Evolutionary conservation across 2,329 filamentous ascomycete genomes (phyloP), one percentile per base, ranked within the genome.

Genomic region (Pyricularia sp.): DNA sequence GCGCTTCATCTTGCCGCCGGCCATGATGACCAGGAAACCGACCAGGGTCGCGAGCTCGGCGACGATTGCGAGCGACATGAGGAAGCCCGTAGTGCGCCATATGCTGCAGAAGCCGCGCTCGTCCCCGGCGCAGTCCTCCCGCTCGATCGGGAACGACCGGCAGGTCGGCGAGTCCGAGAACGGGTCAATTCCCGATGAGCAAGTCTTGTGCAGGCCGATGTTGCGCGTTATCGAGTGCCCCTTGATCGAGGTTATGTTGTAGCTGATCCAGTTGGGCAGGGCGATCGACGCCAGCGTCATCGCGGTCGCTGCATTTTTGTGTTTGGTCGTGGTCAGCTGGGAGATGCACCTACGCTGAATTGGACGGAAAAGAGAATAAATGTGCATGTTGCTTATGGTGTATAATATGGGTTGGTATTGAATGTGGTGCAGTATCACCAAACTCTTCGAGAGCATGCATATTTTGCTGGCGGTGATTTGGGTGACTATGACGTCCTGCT

Each of bases 41-140:
- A 97, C 89, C n/a, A 97, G 79, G 7, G 89, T 89, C 69, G 91
- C 92, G 59, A 95, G 85, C 78, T 97, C 90, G 58, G 95, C 77
- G n/a, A 97, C 88, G 55, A 93, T 87, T 9, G 91, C 86, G 74
- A 97, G 92, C 68, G 90, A 92, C 81, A 97, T 93, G 72, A 97
- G 80, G 79, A 97, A 98, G 28, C 92, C 93, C 50, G 93, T 89
- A 30, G 89, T 92, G 70, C 92, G 87, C 94, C 94, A 99, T 85
- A 96, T 91, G 74, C 89, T 91, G 83, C 95, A 98, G 80, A 98
- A 97, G 75, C 89, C 88, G 67, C 88, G 85, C 73, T 90, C 86
- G 68, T 87, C 85, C 73, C 84, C 85, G 20, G 17, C 81, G 79
- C 92, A 94, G 70, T 72, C 71, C 76, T 92, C 89, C 69, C 86